A percentile compares a stretch with the other conserved stretches of the same genome.
These are phyloP conservation scores for Solanum acaule DNA, from an alignment of 257 asterid species.

Conservation along the genomic window DNA sequence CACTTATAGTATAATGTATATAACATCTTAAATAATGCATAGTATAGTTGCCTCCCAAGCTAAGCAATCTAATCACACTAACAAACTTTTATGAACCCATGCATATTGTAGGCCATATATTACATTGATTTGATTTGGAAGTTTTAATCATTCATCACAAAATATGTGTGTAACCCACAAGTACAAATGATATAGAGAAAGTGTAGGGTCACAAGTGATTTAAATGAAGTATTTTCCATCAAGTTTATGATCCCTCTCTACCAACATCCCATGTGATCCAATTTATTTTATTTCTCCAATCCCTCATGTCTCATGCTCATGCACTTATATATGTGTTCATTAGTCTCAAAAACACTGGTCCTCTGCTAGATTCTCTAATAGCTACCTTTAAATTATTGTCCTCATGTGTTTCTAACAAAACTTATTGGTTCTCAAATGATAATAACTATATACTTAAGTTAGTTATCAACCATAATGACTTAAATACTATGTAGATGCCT, in stretches of 20 bases:
- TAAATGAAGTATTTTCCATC: conserved; percentile 21
- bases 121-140: background rate
- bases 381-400: background rate
- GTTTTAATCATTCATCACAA: conserved; percentile 4
- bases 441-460: background rate
- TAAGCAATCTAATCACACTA: background rate
- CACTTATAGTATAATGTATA: background rate
- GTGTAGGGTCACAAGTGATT: conserved; percentile 12
- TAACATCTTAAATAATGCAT: background rate
- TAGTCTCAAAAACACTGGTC: background rate
- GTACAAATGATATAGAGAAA: background rate
- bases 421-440: background rate
- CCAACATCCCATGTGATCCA: conserved; percentile 35
- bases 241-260: conserved; percentile 12
- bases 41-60: conserved; percentile 1
- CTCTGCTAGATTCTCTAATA: background rate
- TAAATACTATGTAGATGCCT: background rate
- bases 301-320: background rate
- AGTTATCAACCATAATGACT: background rate
- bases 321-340: background rate
- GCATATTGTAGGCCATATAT: conserved; percentile 35
- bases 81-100: conserved; percentile 21
- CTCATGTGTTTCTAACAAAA: background rate
- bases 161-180: conserved; percentile 8
- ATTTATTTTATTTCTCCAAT: background rate